Conservation (phyloP, 169 alveolate species). For the Cryptosporidium canis region DNA sequence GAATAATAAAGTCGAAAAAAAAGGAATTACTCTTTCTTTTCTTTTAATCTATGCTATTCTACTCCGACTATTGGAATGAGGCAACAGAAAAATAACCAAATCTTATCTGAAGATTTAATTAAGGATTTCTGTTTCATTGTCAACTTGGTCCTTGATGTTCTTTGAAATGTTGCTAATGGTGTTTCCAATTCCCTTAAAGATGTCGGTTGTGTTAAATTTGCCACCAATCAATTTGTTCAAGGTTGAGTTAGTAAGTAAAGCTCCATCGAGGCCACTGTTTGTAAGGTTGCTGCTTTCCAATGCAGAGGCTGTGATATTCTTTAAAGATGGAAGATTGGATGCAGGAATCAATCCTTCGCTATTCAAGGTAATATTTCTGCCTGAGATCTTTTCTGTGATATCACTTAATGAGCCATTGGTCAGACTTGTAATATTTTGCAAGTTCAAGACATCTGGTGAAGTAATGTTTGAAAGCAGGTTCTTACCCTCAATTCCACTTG, state of each 20-base stretch:
- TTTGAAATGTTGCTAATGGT: conserved; percentile 15
- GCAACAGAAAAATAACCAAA: not conserved
- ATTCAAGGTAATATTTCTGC: conserved; percentile 21
- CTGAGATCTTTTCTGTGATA: conserved; percentile 15
- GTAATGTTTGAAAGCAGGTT: conserved; percentile 9
- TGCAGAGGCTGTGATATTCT: conserved; percentile 3
- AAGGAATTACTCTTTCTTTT: conserved; percentile 34
- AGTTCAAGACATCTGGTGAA: not conserved
- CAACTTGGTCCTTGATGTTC: not conserved
- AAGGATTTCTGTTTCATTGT: not conserved
- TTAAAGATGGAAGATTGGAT: not conserved
- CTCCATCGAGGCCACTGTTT: not conserved
- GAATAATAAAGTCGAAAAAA: not conserved
- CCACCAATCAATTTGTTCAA: conserved; percentile 7
- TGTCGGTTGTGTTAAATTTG: conserved; percentile 26
- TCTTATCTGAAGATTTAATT: conserved; percentile 12
- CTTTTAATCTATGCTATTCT: conserved; percentile 19
- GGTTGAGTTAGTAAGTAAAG: not conserved
- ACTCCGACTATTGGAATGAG: not conserved
- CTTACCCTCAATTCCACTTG: conserved; percentile 12
- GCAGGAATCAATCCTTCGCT: not conserved
- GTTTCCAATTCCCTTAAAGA: conserved; percentile 21
- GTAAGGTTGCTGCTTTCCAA: not conserved
- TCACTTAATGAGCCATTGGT: conserved; percentile 5
- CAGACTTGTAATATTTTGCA: not conserved